A percentile compares a stretch with the other conserved stretches of the same genome.
Conservation (phyloP, 495 filamentous ascomycete genomes). For the Neurospora cerealis region DNA sequence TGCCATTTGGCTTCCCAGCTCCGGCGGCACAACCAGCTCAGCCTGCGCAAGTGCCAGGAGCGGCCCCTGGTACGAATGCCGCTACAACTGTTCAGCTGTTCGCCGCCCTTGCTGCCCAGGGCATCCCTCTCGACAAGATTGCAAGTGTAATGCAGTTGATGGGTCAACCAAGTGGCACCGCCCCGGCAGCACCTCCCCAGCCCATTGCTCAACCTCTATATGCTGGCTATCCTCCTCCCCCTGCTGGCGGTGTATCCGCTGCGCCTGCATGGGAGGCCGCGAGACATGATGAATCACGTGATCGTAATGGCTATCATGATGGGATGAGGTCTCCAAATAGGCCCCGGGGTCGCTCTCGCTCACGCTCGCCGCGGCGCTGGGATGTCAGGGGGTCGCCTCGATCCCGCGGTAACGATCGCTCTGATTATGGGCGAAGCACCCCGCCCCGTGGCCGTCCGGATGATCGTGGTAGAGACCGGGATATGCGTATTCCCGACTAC, state of each 20-base stretch:
- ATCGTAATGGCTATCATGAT: constrained; percentile 46
- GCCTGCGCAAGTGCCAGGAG: constrained; percentile 29
- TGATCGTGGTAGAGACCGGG: constrained; percentile 44
- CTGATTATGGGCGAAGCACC: constrained; percentile 29
- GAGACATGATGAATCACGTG: constrained; percentile 46
- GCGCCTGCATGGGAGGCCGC: constrained; percentile 29
- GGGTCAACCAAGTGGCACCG: constrained; percentile 16
- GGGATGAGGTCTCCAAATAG: constrained; percentile 43
- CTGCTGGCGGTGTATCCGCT: constrained; percentile 14
- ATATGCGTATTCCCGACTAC: constrained; percentile 56
- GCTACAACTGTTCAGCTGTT: constrained; percentile 37
- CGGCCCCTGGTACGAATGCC: constrained; percentile 22
- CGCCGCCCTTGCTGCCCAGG: constrained; percentile 34
- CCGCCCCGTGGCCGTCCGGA: constrained; percentile 42
- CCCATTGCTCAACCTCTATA: constrained; percentile 16
- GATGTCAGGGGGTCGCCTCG: constrained; percentile 38
- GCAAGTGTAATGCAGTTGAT: constrained; percentile 36
- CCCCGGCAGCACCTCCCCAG: constrained; percentile 7
- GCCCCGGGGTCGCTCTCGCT: constrained; percentile 66
- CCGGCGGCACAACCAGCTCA: constrained; percentile 6
- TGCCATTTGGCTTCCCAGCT: constrained; percentile 27
- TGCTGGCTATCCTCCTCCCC: constrained; percentile 18
- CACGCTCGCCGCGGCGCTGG: constrained; percentile 58
- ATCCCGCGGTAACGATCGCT: constrained; percentile 29
- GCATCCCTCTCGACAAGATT: constrained; percentile 36